Conservation (phyloP, 2,329 filamentous ascomycete species). For the Talaromyces funiculosus region DNA sequence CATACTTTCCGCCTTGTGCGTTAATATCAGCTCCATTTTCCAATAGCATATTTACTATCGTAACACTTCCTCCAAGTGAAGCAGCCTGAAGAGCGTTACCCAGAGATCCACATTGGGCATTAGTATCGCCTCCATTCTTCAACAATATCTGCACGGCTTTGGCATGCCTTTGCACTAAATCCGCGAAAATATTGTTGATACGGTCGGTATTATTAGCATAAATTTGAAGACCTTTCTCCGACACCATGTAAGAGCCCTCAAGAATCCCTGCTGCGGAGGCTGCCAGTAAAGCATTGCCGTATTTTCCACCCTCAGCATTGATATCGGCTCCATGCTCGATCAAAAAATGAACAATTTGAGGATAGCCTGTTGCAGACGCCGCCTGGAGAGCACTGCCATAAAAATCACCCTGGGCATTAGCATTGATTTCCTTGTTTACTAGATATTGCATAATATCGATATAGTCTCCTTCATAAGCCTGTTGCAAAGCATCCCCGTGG, state of each 20-base stretch:
- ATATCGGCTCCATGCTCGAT: conserved; percentile 22
- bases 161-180: no score
- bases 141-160: no score
- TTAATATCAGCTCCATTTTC: background rate
- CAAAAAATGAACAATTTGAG: conserved; percentile 11
- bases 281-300: conserved; percentile 24
- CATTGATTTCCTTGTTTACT: background rate
- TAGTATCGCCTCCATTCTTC: no score
- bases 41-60: no score
- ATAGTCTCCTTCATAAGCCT: background rate
- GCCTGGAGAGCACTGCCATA: background rate
- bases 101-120: no score
- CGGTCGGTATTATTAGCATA: no score
- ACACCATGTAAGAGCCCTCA: background rate
- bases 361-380: background rate
- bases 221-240: background rate
- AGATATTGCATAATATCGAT: background rate
- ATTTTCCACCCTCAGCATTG: conserved; percentile 17
- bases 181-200: no score
- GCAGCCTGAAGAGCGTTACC: no score
- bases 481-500: background rate
- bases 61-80: no score
- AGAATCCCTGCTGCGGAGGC: conserved; percentile 15
- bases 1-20: background rate
- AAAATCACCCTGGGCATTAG: background rate